phyloP scores from a whole-genome alignment of 148 eudicot genomes.

The Cornus suecica region DNA sequence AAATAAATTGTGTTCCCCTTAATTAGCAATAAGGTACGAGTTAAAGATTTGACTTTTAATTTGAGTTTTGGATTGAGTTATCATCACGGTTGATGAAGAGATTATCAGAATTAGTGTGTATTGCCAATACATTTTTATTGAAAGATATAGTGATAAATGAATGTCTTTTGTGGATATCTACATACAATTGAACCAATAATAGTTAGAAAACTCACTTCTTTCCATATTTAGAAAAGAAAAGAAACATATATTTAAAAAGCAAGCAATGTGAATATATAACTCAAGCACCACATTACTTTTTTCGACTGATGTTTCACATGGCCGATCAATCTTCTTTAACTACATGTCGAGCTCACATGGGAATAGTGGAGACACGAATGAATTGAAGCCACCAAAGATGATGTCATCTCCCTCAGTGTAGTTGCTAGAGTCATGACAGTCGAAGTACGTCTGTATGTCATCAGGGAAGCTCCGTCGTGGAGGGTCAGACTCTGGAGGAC shows the following conservation, averaged over 20 bases:
- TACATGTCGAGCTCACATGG: slow-evolving; percentile 36
- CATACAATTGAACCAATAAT: not conserved
- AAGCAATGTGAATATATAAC: not conserved
- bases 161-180: not conserved
- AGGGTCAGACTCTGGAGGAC: slow-evolving; percentile 20
- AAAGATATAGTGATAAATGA: not conserved
- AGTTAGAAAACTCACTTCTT: not conserved
- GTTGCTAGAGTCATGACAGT: slow-evolving; percentile 32
- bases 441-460: slow-evolving; percentile 55
- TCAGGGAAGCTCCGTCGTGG: slow-evolving; percentile 52
- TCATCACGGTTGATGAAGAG: no score
- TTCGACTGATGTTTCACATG: no score
- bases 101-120: no score
- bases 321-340: not conserved
- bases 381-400: slow-evolving; percentile 36
- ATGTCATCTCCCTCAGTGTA: slow-evolving; percentile 36
- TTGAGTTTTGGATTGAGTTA: no score
- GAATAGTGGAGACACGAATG: slow-evolving; percentile 34
- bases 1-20: no score
- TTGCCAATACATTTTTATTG: not conserved
- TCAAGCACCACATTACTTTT: not conserved
- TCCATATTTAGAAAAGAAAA: not conserved
- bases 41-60: no score
- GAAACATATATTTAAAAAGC: not conserved
- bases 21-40: no score